These are phyloP conservation scores for Neurospora cerealis DNA, from an alignment of 495 filamentous ascomycete species.

Conservation along the genomic window DNA sequence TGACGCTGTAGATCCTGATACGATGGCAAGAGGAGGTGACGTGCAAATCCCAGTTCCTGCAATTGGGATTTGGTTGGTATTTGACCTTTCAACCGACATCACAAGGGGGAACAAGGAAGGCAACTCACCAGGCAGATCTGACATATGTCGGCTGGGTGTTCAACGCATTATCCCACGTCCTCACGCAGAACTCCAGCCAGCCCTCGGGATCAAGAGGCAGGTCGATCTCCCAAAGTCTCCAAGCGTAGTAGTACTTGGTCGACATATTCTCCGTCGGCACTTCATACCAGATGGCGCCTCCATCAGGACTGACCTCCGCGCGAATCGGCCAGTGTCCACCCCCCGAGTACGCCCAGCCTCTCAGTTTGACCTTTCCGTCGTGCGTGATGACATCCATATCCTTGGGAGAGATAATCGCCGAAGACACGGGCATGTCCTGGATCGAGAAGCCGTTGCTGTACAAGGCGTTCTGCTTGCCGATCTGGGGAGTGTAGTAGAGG, in stretches of 20 bases:
- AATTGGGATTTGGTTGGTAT: background rate
- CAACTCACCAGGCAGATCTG: conserved; percentile 24
- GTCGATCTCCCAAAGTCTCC: conserved; percentile 44
- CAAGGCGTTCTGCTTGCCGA: conserved; percentile 49
- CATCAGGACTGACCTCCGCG: conserved; percentile 48
- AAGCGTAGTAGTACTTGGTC: conserved; percentile 44
- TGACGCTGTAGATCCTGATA: conserved; percentile 54
- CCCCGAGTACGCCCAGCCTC: conserved; percentile 52
- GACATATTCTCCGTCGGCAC: conserved; percentile 37
- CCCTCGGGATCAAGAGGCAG: conserved; percentile 49
- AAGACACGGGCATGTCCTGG: conserved; percentile 54
- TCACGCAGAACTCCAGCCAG: conserved; percentile 46
- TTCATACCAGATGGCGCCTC: conserved; percentile 49
- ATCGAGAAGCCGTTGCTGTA: conserved; percentile 47
- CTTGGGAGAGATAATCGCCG: conserved; percentile 47
- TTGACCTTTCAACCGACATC: no score
- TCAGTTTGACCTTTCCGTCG: conserved; percentile 39
- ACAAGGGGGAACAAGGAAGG: no score
- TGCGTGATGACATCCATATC: conserved; percentile 45
- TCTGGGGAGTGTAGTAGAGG: conserved; percentile 48
- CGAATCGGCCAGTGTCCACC: conserved; percentile 49
- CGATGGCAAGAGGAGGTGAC: conserved; percentile 57
- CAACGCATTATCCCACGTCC: conserved; percentile 50
- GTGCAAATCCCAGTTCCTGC: conserved; percentile 52
- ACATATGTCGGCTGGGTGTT: conserved; percentile 34